Conservation (phyloP, 2,329 filamentous ascomycete species). For the Alternaria infectoria region DNA sequence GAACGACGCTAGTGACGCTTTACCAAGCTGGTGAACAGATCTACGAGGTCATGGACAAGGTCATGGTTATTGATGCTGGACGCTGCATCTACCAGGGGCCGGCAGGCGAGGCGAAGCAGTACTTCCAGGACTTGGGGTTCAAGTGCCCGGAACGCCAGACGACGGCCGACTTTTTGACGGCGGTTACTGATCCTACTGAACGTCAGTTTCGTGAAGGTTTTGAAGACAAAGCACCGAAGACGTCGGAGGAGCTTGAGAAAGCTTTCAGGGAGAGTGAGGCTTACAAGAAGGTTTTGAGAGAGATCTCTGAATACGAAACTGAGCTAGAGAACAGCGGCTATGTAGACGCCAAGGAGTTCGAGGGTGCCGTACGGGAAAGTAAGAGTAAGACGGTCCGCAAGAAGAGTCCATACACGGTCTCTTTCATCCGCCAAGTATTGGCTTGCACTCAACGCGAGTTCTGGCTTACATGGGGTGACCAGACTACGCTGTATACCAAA, state of each 20-base stretch:
- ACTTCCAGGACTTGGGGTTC: slow-evolving; percentile 72
- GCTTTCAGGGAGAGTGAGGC: slow-evolving; percentile 69
- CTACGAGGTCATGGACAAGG: slow-evolving; percentile 79
- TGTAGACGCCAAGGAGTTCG: slow-evolving; percentile 68
- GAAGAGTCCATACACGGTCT: slow-evolving; percentile 78
- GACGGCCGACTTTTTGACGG: slow-evolving; percentile 79
- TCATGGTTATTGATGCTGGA: slow-evolving; percentile 76
- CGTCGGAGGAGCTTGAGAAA: slow-evolving; percentile 70
- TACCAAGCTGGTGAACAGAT: slow-evolving; percentile 75
- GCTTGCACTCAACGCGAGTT: slow-evolving; percentile 75
- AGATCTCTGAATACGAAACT: slow-evolving; percentile 67
- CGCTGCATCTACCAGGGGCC: slow-evolving; percentile 72
- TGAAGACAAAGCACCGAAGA: slow-evolving; percentile 71
- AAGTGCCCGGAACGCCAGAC: slow-evolving; percentile 67
- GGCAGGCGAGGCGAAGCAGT: slow-evolving; percentile 65
- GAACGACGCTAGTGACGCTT: slow-evolving; percentile 72
- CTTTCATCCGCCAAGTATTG: slow-evolving; percentile 72
- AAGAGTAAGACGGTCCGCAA: slow-evolving; percentile 71
- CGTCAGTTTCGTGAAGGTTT: slow-evolving; percentile 65
- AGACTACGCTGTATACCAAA: slow-evolving; percentile 73
- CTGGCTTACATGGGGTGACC: slow-evolving; percentile 79
- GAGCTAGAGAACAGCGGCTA: slow-evolving; percentile 64
- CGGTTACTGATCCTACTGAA: slow-evolving; percentile 75
- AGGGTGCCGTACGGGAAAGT: slow-evolving; percentile 67
- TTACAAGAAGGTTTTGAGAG: slow-evolving; percentile 66